Conservation (phyloP, 2,329 filamentous ascomycete genomes). For the Aspergillus tamarii region DNA sequence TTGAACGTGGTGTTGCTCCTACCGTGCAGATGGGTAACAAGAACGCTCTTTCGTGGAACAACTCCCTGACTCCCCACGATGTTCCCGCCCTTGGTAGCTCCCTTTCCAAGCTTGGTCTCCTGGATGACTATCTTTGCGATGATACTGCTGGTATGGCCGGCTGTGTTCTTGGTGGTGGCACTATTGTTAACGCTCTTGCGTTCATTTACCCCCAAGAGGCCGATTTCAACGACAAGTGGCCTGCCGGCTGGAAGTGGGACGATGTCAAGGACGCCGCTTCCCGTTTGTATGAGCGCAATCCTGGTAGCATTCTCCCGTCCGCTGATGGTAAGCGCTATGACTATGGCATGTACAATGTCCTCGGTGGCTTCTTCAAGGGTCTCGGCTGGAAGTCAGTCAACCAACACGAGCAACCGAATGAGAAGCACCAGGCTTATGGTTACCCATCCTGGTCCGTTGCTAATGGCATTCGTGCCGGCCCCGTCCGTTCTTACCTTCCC, state of each 20-base stretch:
- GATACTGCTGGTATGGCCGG: conserved; percentile 24
- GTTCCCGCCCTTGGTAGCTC: conserved; percentile 22
- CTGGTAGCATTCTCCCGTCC: conserved; percentile 68
- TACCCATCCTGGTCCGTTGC: conserved; percentile 70
- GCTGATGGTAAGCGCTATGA: conserved; percentile 68
- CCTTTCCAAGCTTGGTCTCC: conserved; percentile 15
- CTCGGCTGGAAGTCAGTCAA: conserved; percentile 67
- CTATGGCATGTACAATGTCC: conserved; percentile 67
- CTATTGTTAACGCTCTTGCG: conserved; percentile 23
- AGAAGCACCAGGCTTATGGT: conserved; percentile 68
- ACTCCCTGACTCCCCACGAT: conserved; percentile 20
- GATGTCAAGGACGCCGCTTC: conserved; percentile 64
- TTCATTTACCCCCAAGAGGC: conserved; percentile 51
- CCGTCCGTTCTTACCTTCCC: conserved; percentile 72
- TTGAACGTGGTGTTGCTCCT: conserved; percentile 23
- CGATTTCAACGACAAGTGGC: conserved; percentile 75
- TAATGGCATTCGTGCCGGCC: conserved; percentile 68
- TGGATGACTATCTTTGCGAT: conserved; percentile 23
- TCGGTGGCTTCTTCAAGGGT: conserved; percentile 61
- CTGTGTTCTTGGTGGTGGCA: conserved; percentile 25
- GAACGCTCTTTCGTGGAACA: conserved; percentile 24
- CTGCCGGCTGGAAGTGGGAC: conserved; percentile 67
- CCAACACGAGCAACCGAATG: conserved; percentile 61
- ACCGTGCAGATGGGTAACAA: conserved; percentile 19
- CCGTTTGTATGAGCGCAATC: conserved; percentile 70